These are phyloP conservation scores for Auriscalpium orientale DNA, from an alignment of 768 basidiomycete genomes.

Conservation along the genomic window DNA sequence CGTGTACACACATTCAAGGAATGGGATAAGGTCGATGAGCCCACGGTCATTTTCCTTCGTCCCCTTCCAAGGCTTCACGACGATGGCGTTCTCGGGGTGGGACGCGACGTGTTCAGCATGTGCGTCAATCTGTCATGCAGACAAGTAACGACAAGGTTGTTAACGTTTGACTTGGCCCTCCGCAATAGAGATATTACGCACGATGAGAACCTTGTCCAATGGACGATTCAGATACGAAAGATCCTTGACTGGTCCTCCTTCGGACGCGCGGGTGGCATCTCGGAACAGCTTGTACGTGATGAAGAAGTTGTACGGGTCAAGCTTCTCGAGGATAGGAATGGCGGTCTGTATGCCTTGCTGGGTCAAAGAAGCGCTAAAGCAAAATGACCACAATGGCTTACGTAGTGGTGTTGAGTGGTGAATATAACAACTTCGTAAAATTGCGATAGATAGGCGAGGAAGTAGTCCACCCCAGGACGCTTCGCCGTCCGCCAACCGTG, in stretches of 20 bases:
- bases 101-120: constrained; percentile 66
- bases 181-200: background rate
- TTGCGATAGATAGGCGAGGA: constrained; percentile 93
- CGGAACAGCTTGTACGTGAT: constrained; percentile 88
- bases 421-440: constrained; percentile 98
- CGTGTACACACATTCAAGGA: constrained; percentile 74
- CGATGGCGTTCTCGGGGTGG: constrained; percentile 85
- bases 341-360: constrained; percentile 56
- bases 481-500: constrained; percentile 97
- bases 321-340: constrained; percentile 79
- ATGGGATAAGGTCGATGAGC: constrained; percentile 89
- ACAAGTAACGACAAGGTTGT: constrained; percentile 46
- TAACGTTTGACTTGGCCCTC: background rate
- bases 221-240: constrained; percentile 85
- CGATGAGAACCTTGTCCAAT: constrained; percentile 10
- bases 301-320: constrained; percentile 89
- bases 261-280: constrained; percentile 78
- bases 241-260: constrained; percentile 89
- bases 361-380: constrained; percentile 1
- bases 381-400: constrained; percentile 21
- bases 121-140: constrained; percentile 85
- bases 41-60: constrained; percentile 58
- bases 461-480: constrained; percentile 96
- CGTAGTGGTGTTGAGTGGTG: constrained; percentile 84
- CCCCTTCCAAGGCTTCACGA: constrained; percentile 83